These are phyloP conservation scores for Bryoerythrophyllum caledonicum DNA, from an alignment of 225 moss, liverwort and hornwort genomes.

Conservation along the genomic window DNA sequence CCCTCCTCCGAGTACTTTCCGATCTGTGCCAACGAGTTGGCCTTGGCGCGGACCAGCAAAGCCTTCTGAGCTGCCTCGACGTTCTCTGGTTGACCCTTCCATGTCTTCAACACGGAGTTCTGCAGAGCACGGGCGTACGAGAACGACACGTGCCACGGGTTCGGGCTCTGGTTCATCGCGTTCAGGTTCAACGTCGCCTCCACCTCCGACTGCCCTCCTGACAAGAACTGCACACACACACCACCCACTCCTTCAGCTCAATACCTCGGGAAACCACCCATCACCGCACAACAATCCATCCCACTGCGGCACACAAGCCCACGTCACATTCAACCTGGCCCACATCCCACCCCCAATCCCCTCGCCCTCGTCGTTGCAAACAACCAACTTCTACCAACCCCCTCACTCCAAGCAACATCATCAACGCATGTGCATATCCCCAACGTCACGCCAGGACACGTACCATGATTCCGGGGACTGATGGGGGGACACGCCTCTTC, in stretches of 20 bases:
- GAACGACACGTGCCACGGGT: conserved; percentile 55
- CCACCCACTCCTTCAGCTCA: not conserved
- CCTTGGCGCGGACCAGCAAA: conserved; percentile 39
- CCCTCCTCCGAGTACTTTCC: conserved; percentile 45
- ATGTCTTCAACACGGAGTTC: conserved; percentile 45
- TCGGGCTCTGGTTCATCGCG: conserved; percentile 49
- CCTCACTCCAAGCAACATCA: not conserved
- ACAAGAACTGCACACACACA: conserved; percentile 41
- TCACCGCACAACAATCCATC: not conserved
- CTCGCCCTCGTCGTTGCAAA: not conserved
- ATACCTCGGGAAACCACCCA: not conserved
- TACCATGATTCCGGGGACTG: conserved; percentile 51
- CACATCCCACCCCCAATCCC: not conserved
- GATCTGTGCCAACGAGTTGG: conserved; percentile 45
- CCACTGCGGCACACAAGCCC: not conserved
- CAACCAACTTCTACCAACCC: not conserved
- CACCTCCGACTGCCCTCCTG: conserved; percentile 48
- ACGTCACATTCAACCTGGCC: not conserved
- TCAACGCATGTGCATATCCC: not conserved
- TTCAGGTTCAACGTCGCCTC: conserved; percentile 48
- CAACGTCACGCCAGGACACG: not conserved
- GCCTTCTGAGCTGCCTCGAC: conserved; percentile 43
- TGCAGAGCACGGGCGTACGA: conserved; percentile 49
- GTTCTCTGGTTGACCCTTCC: conserved; percentile 50
- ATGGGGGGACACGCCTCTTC: conserved; percentile 49